Evolutionary conservation across 441 rosid genomes (phyloP).

Genomic region (Hura crepitans): DNA sequence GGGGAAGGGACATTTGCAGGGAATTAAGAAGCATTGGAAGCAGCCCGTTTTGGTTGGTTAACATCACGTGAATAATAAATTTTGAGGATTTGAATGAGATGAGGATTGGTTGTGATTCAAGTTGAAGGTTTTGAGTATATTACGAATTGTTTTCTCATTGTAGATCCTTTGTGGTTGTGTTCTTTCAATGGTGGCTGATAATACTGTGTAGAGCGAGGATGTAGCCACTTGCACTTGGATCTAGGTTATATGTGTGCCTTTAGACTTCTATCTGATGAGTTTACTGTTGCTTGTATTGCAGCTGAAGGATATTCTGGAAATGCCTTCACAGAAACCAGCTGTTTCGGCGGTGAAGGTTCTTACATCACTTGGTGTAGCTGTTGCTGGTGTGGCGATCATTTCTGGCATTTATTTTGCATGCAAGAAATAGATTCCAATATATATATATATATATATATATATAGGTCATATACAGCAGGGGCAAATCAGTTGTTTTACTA

Average conservation of each 20-base stretch:
- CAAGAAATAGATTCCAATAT: constrained; percentile 32
- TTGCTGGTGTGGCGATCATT: constrained; percentile 68
- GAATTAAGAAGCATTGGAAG: constrained; percentile 79
- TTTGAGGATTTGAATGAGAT: background rate
- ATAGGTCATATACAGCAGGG: background rate
- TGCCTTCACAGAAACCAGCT: constrained; percentile 49
- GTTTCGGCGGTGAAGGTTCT: constrained; percentile 48
- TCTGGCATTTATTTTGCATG: constrained; percentile 55
- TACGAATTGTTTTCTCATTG: background rate
- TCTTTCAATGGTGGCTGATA: background rate
- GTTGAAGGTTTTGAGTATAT: background rate
- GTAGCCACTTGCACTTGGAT: background rate
- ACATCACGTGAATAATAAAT: too few species aligned
- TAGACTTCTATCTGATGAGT: background rate
- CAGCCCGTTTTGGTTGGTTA: constrained; percentile 61
- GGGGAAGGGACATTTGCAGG: constrained; percentile 89
- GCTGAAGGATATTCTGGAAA: constrained; percentile 57
- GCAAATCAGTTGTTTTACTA: background rate
- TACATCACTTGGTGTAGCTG: constrained; percentile 59
- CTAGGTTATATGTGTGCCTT: background rate
- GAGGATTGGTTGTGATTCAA: background rate
- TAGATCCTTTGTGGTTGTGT: background rate
- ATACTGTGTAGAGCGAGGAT: background rate
- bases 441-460: background rate
- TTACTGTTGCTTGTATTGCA: constrained; percentile 23